Evolutionary conservation across 2,329 filamentous ascomycete species (phyloP), one percentile per base, ranked within the genome.

Genomic region (Cladosporium sp.): DNA sequence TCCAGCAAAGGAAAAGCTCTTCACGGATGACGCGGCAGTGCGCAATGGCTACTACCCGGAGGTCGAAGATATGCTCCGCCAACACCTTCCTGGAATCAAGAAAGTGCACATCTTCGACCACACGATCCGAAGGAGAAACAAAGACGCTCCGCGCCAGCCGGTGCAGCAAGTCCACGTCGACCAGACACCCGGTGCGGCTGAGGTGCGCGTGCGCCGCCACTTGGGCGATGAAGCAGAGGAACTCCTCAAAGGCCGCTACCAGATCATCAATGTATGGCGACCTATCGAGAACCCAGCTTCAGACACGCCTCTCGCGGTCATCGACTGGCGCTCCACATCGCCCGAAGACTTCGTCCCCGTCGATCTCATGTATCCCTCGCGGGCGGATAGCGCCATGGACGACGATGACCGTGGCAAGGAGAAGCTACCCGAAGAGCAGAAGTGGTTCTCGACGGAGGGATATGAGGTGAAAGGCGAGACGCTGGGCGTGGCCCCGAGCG

Each of bases 91-190:
- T 0, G 84, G 81, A 0, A 79, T 88, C 62, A 85, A 84, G 63
- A 86, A 86, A 67, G 83, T 91, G 12, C 82, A 87, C 66, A 88
- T 91, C 66, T 91, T 91, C 73, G 89, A 91, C 76, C 89, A 91
- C 75, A 91, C 89, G 0, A 88, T 91, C 69, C 84, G 89, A 1
- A 79, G 84, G 7, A 79, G 84, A 23, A 76, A 80, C 1, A 83
- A 84, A n/a, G 75, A 79, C 1, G 80, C 87, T 0, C 82, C 87
- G 0, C 82, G 89, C 6, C 85, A 86, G 68, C 89, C 89, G 0
- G 88, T 91, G 0, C 86, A 89, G 74, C 85, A 87, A 69, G 87
- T 91, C 0, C 89, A 91, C 68, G 88, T 91, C 16, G 89, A 92
- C 72, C 89, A 91, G 77, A 91, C 89, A 0, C 85, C 88, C 0